Evolutionary conservation across 805 yeast species (phyloP), one percentile per base, ranked within the genome.

Genomic region (Torulaspora maleeae): DNA sequence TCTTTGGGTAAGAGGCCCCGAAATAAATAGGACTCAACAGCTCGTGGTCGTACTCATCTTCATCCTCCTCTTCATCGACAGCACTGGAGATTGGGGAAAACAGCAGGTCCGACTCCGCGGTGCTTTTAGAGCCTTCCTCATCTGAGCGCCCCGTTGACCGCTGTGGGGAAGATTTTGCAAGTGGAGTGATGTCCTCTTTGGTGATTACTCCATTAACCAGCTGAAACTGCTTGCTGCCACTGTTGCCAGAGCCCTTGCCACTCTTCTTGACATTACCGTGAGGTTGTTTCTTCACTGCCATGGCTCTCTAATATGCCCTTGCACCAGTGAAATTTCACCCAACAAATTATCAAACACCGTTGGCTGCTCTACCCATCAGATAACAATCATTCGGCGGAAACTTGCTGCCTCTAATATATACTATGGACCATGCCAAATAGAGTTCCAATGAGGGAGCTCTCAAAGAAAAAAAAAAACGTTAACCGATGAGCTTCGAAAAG

Each of bases 111-210:
- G 59, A 47, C 30, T 56, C 61, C 11, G 47, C 46, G 1, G 57
- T 32, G 25, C 38, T 50, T 17, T 47, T 47, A 27, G 29, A 40
- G 11, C 37, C 42, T 24, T 40, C 44, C 6, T 24, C 28, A 36
- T 43, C 45, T 25, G 43, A 35, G 24, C 36, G 25, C 13, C 33
- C 22, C 16, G 45, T 27, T 10, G 45, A 22, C 13, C 32, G 29
- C 28, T 34, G 39, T 30, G 25, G 25, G 8, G 41, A 33, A 2
- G 41, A 33, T 35, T 44, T 53, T 7, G 56, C 47, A 25, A 55
- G 35, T 9, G 61, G 62, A 8, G 56, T 52, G 29, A 59, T 59
- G 43, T 59, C 63, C 37, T 59, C 60, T 36, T 54, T 56, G 7
- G 60, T 55, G 32, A 56, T 56, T n/a, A 58, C 47, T 22, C 51